Evolutionary conservation across 108 stramenopile species (phyloP).

Genomic region (Aureococcus anophagefferens): DNA sequence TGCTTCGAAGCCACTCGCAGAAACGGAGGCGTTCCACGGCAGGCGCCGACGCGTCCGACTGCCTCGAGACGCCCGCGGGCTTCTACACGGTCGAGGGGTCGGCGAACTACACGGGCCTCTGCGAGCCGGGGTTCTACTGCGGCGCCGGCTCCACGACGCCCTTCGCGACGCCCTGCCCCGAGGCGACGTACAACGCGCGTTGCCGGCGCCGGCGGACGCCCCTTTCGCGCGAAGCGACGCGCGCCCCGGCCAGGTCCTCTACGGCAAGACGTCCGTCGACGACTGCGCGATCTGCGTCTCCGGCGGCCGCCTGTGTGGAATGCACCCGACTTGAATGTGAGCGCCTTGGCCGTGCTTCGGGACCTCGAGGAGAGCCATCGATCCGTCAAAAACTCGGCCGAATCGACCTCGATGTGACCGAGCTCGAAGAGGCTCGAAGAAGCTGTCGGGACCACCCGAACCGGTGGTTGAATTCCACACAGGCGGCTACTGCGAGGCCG

Average conservation of each 20-base stretch:
- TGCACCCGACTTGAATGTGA: conserved; percentile 19
- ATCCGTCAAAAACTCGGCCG: no score
- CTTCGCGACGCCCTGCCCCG: conserved; percentile 11
- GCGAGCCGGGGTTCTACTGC: conserved; percentile 38
- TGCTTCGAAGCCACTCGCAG: conserved; percentile 5
- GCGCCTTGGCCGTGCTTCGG: no score
- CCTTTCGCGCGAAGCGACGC: no score
- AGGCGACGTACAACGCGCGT: conserved; percentile 26
- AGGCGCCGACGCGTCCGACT: conserved; percentile 8
- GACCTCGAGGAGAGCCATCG: no score
- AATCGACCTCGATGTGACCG: no score
- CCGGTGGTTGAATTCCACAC: no score
- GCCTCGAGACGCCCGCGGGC: conserved; percentile 12
- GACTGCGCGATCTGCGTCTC: conserved; percentile 22
- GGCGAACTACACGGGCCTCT: conserved; percentile 13
- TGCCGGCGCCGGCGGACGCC: no score
- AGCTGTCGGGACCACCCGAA: no score
- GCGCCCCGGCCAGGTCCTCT: no score
- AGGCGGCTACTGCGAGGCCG: conserved; percentile 3
- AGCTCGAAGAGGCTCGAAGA: no score
- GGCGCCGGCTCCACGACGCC: conserved; percentile 23
- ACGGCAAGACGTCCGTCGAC: conserved; percentile 7
- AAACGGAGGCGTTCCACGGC: conserved; percentile 4
- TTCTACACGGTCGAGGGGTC: not conserved
- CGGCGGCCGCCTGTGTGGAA: conserved; percentile 32